Evolutionary conservation across 495 filamentous ascomycete genomes (phyloP), one percentile per base, ranked within the genome.

Genomic region (Entonaema liquescens): DNA sequence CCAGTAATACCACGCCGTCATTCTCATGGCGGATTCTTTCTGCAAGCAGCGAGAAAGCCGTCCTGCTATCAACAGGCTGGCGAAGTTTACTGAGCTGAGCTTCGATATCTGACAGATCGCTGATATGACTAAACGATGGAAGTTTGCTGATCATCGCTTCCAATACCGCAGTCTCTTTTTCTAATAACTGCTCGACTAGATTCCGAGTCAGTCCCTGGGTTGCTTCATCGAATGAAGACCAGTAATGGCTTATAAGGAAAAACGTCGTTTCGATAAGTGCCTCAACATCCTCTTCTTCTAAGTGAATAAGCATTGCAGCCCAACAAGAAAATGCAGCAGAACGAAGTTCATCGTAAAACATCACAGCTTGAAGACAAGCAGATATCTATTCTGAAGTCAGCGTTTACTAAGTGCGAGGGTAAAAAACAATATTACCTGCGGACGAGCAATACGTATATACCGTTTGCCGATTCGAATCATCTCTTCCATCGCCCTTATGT

Each of bases 221-320:
- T 3, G 80, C 74, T 17, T 84, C 80, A 19, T 89, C 85, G 59
- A 98, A 90, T 1, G 66, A 83, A 0, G 81, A 71, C 94, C 95
- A 98, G 71, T 95, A 89, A 66, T 89, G 89, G 13, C 91, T 87
- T 40, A 98, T 87, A 60, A 97, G 89, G 26, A 93, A 92, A 65
- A 98, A 91, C 0, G 94, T 97, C 66, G 92, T 91, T 70, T 97
- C 93, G 17, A 98, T 79, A 57, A 97, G 83, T 28, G 86, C 83
- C 54, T 87, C 88, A n/a, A 96, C 82, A 68, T 97, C 94, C 19
- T 93, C 89, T 67, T 91, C 89, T 4, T 89, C 87, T 26, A 97
- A 81, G 44, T 87, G 86, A 29, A 78, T 85, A 26, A 98, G 85
- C 80, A 98, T 88, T 13, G 88, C 81, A 42, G 87, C 86, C 95